Conservation (phyloP, 345 rosid species). For the Capsella bursapastoris region DNA sequence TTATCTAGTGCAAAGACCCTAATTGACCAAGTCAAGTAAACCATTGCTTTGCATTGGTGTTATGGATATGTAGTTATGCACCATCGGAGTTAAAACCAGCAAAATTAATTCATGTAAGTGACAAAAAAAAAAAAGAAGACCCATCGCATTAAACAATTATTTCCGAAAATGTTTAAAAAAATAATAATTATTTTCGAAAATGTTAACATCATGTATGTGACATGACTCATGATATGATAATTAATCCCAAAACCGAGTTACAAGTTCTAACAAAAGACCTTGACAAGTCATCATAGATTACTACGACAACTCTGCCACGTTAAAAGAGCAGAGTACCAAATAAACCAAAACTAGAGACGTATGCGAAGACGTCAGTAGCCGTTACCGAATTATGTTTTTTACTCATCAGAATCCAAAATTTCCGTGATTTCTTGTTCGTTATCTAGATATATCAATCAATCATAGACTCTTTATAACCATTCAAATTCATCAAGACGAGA, state of each 20-base stretch:
- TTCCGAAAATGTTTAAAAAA: too few relatives aligned
- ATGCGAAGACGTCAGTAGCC: slow-evolving; percentile 31
- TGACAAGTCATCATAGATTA: neutral
- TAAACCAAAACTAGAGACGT: slow-evolving; percentile 29
- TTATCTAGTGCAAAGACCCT: neutral
- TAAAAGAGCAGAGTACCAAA: neutral
- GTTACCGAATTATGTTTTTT: neutral
- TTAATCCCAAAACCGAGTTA: neutral
- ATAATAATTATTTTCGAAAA: too few relatives aligned
- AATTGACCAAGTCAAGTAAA: slow-evolving; percentile 5
- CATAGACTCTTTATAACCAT: neutral
- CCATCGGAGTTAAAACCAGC: too few relatives aligned
- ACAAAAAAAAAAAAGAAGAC: too few relatives aligned
- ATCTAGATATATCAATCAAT: too few relatives aligned
- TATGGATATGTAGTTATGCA: too few relatives aligned
- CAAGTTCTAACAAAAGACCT: neutral
- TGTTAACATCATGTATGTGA: too few relatives aligned
- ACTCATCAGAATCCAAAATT: neutral
- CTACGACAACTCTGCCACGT: neutral
- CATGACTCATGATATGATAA: too few relatives aligned
- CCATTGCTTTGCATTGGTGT: neutral
- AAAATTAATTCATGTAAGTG: too few relatives aligned
- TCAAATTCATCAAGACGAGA: neutral
- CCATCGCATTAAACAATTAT: too few relatives aligned
- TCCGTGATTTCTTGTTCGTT: neutral